These are phyloP conservation scores for Nicotiana rustica DNA, from an alignment of 305 asterid species.

Conservation along the genomic window DNA sequence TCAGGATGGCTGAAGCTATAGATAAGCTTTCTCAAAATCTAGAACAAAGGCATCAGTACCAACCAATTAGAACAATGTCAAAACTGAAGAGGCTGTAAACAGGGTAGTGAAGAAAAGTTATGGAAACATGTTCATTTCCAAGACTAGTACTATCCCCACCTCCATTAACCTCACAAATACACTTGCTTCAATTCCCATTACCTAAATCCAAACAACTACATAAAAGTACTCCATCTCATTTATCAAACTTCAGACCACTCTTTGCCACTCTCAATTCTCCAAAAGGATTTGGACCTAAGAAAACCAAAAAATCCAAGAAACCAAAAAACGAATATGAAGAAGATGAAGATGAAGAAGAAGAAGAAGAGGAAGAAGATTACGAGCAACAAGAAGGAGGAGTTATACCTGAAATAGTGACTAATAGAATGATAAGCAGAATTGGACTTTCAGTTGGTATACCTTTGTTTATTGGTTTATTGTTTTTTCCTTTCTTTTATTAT, in stretches of 20 bases:
- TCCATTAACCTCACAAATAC: slow-evolving; percentile 49
- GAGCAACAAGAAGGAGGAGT: slow-evolving; percentile 63
- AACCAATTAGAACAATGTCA: slow-evolving; percentile 10
- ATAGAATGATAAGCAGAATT: slow-evolving; percentile 89
- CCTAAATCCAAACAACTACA: slow-evolving; percentile 38
- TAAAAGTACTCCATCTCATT: slow-evolving; percentile 35
- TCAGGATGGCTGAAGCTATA: background rate
- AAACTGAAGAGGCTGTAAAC: slow-evolving; percentile 23
- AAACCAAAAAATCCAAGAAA: slow-evolving; percentile 54
- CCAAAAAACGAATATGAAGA: slow-evolving; percentile 49
- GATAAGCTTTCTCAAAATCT: slow-evolving; percentile 15
- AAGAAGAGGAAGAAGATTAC: slow-evolving; percentile 47
- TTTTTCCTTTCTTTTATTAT: slow-evolving; percentile 92
- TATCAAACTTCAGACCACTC: slow-evolving; percentile 45
- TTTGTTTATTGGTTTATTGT: slow-evolving; percentile 69
- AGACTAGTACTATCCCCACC: slow-evolving; percentile 46
- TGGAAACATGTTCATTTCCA: slow-evolving; percentile 62
- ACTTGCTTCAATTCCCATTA: slow-evolving; percentile 44
- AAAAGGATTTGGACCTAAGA: slow-evolving; percentile 82
- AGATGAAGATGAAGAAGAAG: slow-evolving; percentile 57
- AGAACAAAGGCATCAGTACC: background rate
- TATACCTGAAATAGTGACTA: slow-evolving; percentile 90
- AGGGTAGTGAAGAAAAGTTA: slow-evolving; percentile 33
- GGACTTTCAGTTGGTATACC: slow-evolving; percentile 83
- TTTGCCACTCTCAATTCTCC: slow-evolving; percentile 81